Evolutionary conservation across 2,329 filamentous ascomycete genomes (phyloP).

Genomic region (Aureobasidium sp.): DNA sequence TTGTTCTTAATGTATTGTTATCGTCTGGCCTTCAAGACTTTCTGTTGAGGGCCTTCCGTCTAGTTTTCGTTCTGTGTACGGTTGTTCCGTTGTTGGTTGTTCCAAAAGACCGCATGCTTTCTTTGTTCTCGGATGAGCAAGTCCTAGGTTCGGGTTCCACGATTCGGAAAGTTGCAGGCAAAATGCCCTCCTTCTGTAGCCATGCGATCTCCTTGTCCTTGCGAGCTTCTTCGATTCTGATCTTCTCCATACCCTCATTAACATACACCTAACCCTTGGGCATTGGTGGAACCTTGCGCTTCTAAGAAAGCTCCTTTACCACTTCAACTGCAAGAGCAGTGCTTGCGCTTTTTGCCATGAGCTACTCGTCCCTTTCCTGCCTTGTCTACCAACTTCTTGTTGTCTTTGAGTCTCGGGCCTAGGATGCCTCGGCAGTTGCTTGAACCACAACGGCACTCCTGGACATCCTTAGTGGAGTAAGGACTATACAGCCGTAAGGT

Average conservation of each 20-base stretch:
- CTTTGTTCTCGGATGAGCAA: background rate
- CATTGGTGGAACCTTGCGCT: slow-evolving; percentile 18
- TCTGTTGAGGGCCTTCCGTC: background rate
- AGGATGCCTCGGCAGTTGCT: slow-evolving; percentile 53
- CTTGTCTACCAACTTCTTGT: slow-evolving; percentile 23
- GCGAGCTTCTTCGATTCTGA: slow-evolving; percentile 13
- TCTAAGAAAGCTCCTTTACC: slow-evolving; percentile 17
- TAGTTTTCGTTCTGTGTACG: background rate
- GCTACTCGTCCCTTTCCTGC: slow-evolving; percentile 13
- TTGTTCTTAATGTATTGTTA: background rate
- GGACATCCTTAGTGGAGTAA: slow-evolving; percentile 55
- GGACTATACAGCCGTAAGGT: slow-evolving; percentile 32
- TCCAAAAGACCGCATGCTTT: background rate
- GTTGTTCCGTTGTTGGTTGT: background rate
- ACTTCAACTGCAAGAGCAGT: background rate
- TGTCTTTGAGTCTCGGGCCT: slow-evolving; percentile 49
- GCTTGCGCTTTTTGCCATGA: slow-evolving; percentile 12
- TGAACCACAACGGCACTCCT: slow-evolving; percentile 54
- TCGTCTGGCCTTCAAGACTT: background rate
- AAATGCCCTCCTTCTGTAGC: background rate
- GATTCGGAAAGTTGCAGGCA: background rate
- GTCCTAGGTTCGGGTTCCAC: background rate
- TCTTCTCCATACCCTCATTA: slow-evolving; percentile 15
- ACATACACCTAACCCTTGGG: slow-evolving; percentile 17
- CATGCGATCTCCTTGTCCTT: slow-evolving; percentile 10